Percentiles rank a stretch among this genome's conserved stretches.
These are phyloP conservation scores for Beverwykella pulmonaria DNA, from an alignment of 495 filamentous ascomycete species.

Conservation along the genomic window DNA sequence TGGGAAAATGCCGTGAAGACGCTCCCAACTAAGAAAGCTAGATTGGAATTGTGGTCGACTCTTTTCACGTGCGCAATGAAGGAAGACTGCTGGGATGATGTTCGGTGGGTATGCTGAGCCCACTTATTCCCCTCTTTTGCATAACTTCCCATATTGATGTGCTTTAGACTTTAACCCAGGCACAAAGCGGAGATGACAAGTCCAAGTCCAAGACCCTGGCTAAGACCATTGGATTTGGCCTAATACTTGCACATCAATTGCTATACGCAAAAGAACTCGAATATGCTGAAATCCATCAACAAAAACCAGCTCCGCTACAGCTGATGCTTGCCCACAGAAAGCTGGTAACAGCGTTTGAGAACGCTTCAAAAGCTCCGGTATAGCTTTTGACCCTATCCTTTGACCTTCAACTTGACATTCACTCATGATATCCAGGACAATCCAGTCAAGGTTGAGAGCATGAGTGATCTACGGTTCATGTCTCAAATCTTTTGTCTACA, in stretches of 20 bases:
- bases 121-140: not conserved
- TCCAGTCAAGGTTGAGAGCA: constrained; percentile 8
- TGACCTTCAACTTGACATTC: not conserved
- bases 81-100: constrained; percentile 36
- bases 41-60: constrained; percentile 13
- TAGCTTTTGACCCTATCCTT: not conserved
- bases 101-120: constrained; percentile 8
- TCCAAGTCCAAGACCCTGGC: not conserved
- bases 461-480: constrained; percentile 30
- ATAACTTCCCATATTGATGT: not conserved
- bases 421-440: constrained; percentile 10
- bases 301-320: not conserved
- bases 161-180: constrained; percentile 8
- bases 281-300: not conserved
- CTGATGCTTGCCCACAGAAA: not conserved
- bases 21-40: constrained; percentile 5
- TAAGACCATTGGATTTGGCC: constrained; percentile 13
- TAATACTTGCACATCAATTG: constrained; percentile 24
- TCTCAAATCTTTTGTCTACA: constrained; percentile 16
- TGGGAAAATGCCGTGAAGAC: constrained; percentile 23
- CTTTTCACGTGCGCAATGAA: constrained; percentile 13
- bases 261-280: not conserved
- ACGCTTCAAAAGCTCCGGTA: constrained; percentile 8
- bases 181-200: not conserved
- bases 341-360: constrained; percentile 9